Evolutionary conservation across 1,284 basidiomycete species (phyloP).

Genomic region (Phellinidium pouzarii): DNA sequence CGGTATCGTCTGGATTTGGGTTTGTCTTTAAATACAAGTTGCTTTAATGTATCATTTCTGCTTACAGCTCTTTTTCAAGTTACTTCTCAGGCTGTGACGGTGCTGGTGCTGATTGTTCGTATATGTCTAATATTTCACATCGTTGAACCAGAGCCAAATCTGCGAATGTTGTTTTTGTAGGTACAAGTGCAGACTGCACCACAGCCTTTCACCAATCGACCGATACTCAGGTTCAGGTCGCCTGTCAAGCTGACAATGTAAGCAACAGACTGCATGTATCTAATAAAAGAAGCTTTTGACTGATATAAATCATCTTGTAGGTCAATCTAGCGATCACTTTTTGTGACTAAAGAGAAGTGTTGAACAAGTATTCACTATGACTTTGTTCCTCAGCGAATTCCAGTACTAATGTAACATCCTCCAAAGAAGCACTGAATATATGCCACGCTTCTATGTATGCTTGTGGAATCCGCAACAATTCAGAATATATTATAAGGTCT

Average conservation of each 20-base stretch:
- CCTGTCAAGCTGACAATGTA: constrained; percentile 21
- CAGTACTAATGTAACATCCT: no score
- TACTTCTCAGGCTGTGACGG: constrained; percentile 22
- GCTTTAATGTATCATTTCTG: not conserved
- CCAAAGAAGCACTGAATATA: no score
- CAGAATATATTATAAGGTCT: no score
- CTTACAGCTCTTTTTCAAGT: constrained; percentile 1
- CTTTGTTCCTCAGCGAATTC: no score
- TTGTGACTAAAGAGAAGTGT: constrained; percentile 22
- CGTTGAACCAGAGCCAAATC: not conserved
- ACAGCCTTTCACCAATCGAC: constrained; percentile 20
- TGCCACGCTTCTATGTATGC: no score
- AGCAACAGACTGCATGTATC: not conserved
- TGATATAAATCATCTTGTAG: constrained; percentile 2
- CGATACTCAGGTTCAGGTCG: constrained; percentile 20
- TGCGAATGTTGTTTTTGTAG: not conserved
- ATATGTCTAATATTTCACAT: not conserved
- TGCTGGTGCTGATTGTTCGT: constrained; percentile 21
- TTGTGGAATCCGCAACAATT: no score
- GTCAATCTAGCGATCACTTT: constrained; percentile 22
- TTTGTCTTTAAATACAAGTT: not conserved
- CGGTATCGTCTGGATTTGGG: constrained; percentile 22
- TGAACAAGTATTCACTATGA: no score
- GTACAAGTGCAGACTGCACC: constrained; percentile 18
- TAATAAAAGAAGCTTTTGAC: not conserved